A percentile compares a stretch with the other conserved stretches of the same genome.
Conservation (phyloP, 1,139 yeast genomes). For the Nakaseomyces nivariensis region DNA sequence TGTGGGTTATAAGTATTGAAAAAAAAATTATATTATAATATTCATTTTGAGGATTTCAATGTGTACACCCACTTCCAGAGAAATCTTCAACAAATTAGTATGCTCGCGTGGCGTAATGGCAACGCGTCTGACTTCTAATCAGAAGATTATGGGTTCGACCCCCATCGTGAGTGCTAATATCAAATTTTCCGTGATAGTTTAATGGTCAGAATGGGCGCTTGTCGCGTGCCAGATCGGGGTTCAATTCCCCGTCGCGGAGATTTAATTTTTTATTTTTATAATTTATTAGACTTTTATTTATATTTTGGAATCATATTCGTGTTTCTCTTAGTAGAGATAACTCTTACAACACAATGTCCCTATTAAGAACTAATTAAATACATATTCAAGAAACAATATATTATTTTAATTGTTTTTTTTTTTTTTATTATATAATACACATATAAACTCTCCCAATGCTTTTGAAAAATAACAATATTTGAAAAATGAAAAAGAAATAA, state of each 20-base stretch:
- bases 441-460: no score
- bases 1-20: no score
- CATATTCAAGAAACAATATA: no score
- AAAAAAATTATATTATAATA: no score
- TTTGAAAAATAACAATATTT: no score
- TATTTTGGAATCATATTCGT: not conserved
- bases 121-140: constrained; percentile 54
- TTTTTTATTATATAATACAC: no score
- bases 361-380: no score
- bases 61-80: not conserved
- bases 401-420: no score
- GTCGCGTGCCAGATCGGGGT: constrained; percentile 34
- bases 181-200: constrained; percentile 23
- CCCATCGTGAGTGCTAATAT: constrained; percentile 42
- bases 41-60: no score
- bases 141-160: constrained; percentile 53
- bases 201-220: constrained; percentile 33
- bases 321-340: no score
- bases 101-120: constrained; percentile 55
- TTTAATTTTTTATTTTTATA: constrained; percentile 6
- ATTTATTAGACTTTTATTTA: not conserved
- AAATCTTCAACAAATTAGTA: not conserved
- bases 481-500: not conserved
- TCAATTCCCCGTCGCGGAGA: constrained; percentile 34
- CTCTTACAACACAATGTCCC: no score